Conservation (phyloP, 805 yeast species). For the Monosporozyma yasuniensis region DNA sequence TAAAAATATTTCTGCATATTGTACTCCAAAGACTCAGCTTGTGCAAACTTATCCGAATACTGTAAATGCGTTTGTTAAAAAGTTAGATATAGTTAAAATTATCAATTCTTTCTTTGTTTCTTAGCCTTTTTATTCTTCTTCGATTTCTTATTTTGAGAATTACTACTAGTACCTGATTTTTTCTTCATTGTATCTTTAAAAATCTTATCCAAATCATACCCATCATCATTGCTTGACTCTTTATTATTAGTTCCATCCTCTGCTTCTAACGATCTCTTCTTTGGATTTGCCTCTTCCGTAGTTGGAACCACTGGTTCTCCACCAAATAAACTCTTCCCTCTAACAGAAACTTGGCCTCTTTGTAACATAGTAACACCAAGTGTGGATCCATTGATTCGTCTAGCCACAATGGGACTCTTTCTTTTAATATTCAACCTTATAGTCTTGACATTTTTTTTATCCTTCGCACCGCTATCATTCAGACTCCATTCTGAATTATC, state of each 20-base stretch:
- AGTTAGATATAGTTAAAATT: not conserved
- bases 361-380: constrained; percentile 2
- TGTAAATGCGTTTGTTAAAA: not conserved
- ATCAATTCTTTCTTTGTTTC: constrained; percentile 1
- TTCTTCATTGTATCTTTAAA: constrained; percentile 16
- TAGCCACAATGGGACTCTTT: not conserved
- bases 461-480: not conserved
- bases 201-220: constrained; percentile 17
- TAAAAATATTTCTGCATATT: too few relatives aligned
- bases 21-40: too few relatives aligned
- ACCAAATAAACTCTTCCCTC: constrained; percentile 2
- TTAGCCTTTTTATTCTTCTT: not conserved
- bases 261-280: not conserved
- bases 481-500: constrained; percentile 20
- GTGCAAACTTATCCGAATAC: too few relatives aligned
- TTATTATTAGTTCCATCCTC: not conserved
- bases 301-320: not conserved
- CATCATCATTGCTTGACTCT: constrained; percentile 20
- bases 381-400: not conserved
- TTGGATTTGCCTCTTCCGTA: constrained; percentile 24
- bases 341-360: not conserved
- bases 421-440: not conserved
- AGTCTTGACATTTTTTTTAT: not conserved
- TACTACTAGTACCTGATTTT: constrained; percentile 1
- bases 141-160: not conserved